Base-by-base conservation (phyloP, 2,329 filamentous ascomycete species). In the Botrytis medusae region DNA sequence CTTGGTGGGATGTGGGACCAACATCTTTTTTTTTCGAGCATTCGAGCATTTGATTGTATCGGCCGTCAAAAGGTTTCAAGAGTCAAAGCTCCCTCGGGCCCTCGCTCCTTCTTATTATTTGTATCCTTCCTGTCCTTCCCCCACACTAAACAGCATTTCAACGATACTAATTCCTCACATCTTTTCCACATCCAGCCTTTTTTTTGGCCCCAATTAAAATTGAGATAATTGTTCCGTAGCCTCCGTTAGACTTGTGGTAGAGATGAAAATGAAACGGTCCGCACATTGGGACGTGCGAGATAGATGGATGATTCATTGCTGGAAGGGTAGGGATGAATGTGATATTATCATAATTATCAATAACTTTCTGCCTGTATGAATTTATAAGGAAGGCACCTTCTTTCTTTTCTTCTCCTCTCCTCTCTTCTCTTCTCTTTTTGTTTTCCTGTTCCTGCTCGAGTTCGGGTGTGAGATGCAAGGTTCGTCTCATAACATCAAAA, bases 41-140 rank as follows among this genome's bases (percentile, higher is more conserved):
- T 42, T 69, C 40, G 34, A 44, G 32, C 54, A 40, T 64, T 46
- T 57, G 9, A 7, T 29, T 51, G 42, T 44, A 37, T 60, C 37
- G 51, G 51, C 51, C 51, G n/a, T 54, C 51, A 29, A 54, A 29
- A 29, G 51, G 6, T 54, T 18, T 12, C 25, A 29, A 29, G n/a
- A 54, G 51, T 69, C 67, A 44, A 69, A 69, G 67, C 69, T 71
- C 57, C 51, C 40, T 46, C 54, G 12, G 14, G 57, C 46, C 46
- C 20, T 63, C 29, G n/a, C n/a, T 34, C 57, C 12, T 18, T 69
- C 8, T 42, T 16, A 29, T 8, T 29, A 16, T 22, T 61, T 67
- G 16, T 37, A 2, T 67, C 4, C 34, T 37, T 37, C 37, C 37
- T 7, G 9, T 37, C 8, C 16, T 46, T 25, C 63, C 32, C 32